Base-by-base conservation (phyloP, 495 filamentous ascomycete genomes). In the Xylaria intraflava region DNA sequence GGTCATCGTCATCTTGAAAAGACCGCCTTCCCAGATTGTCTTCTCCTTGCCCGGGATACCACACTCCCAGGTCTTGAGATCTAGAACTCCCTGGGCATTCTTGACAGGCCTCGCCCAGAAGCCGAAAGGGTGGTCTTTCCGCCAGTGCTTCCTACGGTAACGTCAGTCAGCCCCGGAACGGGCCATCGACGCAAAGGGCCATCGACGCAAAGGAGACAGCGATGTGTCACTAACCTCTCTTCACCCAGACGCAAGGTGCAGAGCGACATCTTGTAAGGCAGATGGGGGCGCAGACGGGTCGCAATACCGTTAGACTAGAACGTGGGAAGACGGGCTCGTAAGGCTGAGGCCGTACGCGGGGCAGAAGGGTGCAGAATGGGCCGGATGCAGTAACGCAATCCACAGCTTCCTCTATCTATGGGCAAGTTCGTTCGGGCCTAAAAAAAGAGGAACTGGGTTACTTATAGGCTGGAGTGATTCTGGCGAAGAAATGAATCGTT, bases 51-150 rank as follows among this genome's bases (percentile, higher is more conserved):
- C 93, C 3, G 93, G 93, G 24, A 99, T 86, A 23, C 90, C 91
- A 61, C 93, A 99, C 55, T 95, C 89, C 93, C 93, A 99, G 39
- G 81, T 77, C 80, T 96, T 97, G 42, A 99, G 69, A 62, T 99
- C 94, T 24, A 97, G 76, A 0, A 88, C 83, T 17, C 90, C 91
- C 51, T 89, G 78, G 6, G 82, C 61, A 47, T 83, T 92, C 59
- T 90, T 87, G 47, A 85, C 69, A 2, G 94, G 93, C 59, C 90
- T 86, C 23, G 93, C 93, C 68, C 85, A 95, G 78, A 99, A 99
- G 35, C 94, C 94, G 62, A 97, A 99, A 0, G 93, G 93, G 60
- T 99, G 93, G 62, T 99, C 94, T 54, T 84, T 84, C 41, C 93
- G 83, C 93, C 93, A 99, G 70, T 94, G 89, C 72, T 95, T 96